These are phyloP conservation scores for Pterula multifida DNA, from an alignment of 1,284 basidiomycete species.

Conservation along the genomic window DNA sequence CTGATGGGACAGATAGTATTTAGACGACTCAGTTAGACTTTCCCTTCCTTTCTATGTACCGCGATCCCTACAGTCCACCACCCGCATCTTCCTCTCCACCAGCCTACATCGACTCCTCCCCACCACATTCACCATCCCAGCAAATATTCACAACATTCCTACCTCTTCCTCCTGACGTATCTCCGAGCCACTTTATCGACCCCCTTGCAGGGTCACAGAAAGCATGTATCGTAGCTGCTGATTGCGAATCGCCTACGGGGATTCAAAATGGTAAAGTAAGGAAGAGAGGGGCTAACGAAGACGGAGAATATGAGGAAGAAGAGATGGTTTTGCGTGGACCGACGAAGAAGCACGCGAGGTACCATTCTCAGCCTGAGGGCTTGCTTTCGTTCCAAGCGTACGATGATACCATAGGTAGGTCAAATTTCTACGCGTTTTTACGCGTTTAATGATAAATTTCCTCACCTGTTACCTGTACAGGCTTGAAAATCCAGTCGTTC, in stretches of 20 bases:
- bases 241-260: neutral
- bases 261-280: neutral
- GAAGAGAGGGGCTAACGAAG: neutral
- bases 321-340: neutral
- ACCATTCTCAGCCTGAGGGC: neutral
- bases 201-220: neutral
- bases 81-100: constrained; percentile 1
- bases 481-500: neutral
- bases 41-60: neutral
- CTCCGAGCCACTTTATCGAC: neutral
- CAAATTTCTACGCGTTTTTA: neutral
- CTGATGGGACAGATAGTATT: too few species aligned
- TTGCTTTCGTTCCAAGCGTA: neutral
- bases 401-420: neutral
- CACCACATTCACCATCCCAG: neutral
- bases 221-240: neutral
- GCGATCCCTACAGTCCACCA: neutral
- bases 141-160: neutral
- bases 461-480: neutral
- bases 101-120: neutral
- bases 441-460: neutral
- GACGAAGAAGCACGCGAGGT: constrained; percentile 1
- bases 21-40: neutral
- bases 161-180: neutral
- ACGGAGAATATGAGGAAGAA: neutral